Percentiles rank a stretch among this genome's conserved stretches.
phyloP scores from a whole-genome alignment of 73 alveolate genomes.

The Tetrahymena borealis region DNA sequence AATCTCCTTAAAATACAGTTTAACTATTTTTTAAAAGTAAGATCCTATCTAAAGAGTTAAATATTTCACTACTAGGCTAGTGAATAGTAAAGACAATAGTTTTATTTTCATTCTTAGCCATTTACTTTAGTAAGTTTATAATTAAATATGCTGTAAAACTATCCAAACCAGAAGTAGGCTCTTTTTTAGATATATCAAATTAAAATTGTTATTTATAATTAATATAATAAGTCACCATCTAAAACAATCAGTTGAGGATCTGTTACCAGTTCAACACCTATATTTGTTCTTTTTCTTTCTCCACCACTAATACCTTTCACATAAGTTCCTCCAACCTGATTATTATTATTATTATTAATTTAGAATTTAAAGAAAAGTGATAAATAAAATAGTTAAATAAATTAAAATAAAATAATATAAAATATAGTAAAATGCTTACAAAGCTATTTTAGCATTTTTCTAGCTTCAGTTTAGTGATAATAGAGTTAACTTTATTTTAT shows the following conservation, averaged over 20 bases:
- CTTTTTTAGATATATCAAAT: neutral
- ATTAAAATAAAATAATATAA: too few relatives aligned
- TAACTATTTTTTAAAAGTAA: neutral
- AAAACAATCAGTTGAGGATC: neutral
- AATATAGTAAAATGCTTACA: neutral
- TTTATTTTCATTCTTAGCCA: neutral
- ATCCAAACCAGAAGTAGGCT: neutral
- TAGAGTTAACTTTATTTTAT: neutral
- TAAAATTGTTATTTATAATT: neutral
- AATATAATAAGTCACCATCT: neutral
- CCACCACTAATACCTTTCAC: neutral
- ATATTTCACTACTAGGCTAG: neutral
- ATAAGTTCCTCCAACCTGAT: neutral
- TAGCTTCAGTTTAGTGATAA: neutral
- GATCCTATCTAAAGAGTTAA: neutral
- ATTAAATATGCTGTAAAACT: neutral
- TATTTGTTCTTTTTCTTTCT: neutral
- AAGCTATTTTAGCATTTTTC: neutral
- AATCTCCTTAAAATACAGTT: neutral
- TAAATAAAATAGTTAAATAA: too few relatives aligned
- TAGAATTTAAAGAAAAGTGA: too few relatives aligned
- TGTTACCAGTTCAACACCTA: neutral
- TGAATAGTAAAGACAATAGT: neutral
- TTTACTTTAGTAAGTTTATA: neutral
- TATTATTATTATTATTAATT: too few relatives aligned